Evolutionary conservation across 805 yeast genomes (phyloP), one percentile per base, ranked within the genome.

Genomic region (Wickerhamomyces tratensis): DNA sequence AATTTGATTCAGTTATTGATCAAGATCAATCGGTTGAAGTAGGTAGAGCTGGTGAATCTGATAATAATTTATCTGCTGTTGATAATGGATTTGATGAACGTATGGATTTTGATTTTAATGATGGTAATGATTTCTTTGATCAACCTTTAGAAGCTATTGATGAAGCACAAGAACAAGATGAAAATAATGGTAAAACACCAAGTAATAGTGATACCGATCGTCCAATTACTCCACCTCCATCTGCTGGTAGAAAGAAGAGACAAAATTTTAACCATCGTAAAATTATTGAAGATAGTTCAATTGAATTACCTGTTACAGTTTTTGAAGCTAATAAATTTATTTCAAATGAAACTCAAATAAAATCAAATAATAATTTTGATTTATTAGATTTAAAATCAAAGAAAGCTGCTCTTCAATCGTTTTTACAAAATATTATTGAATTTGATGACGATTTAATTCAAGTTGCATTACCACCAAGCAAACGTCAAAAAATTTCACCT

Each of bases 11-110:
- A 8, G 11, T 11, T 31, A 12, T 12, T 12, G n/a, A 50, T 14
- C 27, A 39, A 12, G 72, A 73, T 49, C 48, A 51, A 37, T 74
- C 81, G 6, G 65, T 77, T 35, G 85, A 78, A 58, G 56, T 70
- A 12, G 82, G 81, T 2, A 68, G 83, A 60, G 70, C 61, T 15
- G 59, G 38, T 12, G 44, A 46, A 38, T 50, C 44, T 35, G 50
- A 45, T 2, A 12, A 31, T 31, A 49, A 50, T 29, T 25, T 50
- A 25, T 56, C 61, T 37, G 11, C 4, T 14, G 31, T 44, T 10
- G 45, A 46, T 13, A 46, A 35, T n/a, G 25, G 13, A 11, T 39
- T 13, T 11, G 46, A 41, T 31, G 41, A 42, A 9, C 40, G 26
- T 6, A 26, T 7, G 25, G 42, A 42, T 38, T 7, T 39, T 25